Base-by-base conservation (phyloP, 2,329 filamentous ascomycete genomes). In the Hypoxylon sp. region DNA sequence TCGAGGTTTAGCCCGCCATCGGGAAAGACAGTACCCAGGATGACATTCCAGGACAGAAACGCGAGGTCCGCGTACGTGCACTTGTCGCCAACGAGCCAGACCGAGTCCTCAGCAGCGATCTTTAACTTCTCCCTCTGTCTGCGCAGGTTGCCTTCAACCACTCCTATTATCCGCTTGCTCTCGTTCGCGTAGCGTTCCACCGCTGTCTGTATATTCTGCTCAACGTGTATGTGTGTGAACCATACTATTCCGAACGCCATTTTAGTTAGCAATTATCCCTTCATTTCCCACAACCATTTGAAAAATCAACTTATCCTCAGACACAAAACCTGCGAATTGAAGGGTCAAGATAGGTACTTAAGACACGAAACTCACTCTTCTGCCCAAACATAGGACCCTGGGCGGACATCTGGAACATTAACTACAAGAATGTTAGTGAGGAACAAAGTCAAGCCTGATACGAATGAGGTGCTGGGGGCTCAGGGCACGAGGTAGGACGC, bases 331-430 rank as follows among this genome's bases (percentile, higher is more conserved):
- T n/a, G n/a, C n/a, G n/a, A n/a, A n/a, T n/a, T 25, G 21, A 20
- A 3, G 11, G 13, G 4, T n/a, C n/a, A n/a, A n/a, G n/a, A n/a
- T n/a, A n/a, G n/a, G n/a, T n/a, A n/a, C n/a, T n/a, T n/a, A 13
- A 20, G 12, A 17, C 19, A n/a, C 6, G 32, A 25, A 36, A 49
- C 53, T 20, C 20, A 56, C 43, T 53, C 27, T 60, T 63, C 60
- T 74, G 71, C 5, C 71, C 71, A 44, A 62, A 78, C 62, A 76
- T 78, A 0, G 74, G 75, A 1, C 73, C 75, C 62, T 76, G 74
- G 16, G 71, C 72, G 12, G 63, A 67, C 25, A 67, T 67, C 48
- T 61, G 66, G 76, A 76, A 63, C 74, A 79, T 53, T 58, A 68
- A 65, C n/a, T n/a, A n/a, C n/a, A n/a, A n/a, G n/a, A n/a, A n/a